A percentile compares a stretch with the other conserved stretches of the same genome.
phyloP scores from a whole-genome alignment of 192 early-diverging fungal genomes.

The Gaertneriomyces sp. region DNA sequence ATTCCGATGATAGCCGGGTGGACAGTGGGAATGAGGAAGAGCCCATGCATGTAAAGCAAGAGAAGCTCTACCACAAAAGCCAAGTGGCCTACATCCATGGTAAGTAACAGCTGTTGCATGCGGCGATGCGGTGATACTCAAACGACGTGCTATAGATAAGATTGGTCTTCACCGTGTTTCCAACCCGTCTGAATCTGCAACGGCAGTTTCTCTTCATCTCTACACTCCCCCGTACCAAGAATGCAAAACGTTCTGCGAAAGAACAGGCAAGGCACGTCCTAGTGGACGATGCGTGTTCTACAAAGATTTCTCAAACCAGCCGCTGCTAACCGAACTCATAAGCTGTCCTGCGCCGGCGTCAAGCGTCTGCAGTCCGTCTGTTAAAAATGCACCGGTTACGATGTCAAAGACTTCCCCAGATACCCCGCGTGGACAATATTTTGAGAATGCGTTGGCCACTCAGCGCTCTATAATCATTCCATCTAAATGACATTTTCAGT shows the following conservation, averaged over 20 bases:
- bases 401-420: too few relatives aligned
- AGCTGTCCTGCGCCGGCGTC: too few relatives aligned
- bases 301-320: constrained; percentile 8
- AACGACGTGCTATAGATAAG: constrained; percentile 45
- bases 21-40: constrained; percentile 9
- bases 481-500: too few relatives aligned
- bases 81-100: constrained; percentile 84
- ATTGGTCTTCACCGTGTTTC: constrained; percentile 81
- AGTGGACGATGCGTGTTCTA: constrained; percentile 61
- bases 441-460: too few relatives aligned
- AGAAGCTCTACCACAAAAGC: constrained; percentile 50
- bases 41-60: constrained; percentile 19
- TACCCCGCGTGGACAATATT: too few relatives aligned
- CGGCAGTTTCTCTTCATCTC: constrained; percentile 82
- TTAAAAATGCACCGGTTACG: too few relatives aligned
- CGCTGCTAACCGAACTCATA: neutral
- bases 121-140: neutral
- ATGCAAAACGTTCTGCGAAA: constrained; percentile 81
- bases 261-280: constrained; percentile 60
- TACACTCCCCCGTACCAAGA: constrained; percentile 83
- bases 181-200: constrained; percentile 53
- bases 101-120: constrained; percentile 16
- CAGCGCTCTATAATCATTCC: too few relatives aligned
- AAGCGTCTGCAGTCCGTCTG: too few relatives aligned
- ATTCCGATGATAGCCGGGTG: constrained; percentile 4